phyloP scores from a whole-genome alignment of 2,329 filamentous ascomycete genomes.

The Beauveria sp. region DNA sequence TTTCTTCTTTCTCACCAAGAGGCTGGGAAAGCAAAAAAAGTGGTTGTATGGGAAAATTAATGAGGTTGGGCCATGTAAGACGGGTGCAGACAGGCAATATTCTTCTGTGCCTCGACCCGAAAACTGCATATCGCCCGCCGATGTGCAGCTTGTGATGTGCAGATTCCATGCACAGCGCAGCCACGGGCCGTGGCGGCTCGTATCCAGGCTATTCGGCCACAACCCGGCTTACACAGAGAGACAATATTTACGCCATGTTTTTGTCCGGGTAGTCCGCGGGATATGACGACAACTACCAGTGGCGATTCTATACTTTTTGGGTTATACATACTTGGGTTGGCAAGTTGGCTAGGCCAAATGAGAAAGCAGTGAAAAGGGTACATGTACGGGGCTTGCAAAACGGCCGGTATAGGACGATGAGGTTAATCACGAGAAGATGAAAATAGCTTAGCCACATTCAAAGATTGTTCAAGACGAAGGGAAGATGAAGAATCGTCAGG shows the following conservation, averaged over 20 bases:
- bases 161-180: neutral
- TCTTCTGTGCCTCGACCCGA: neutral
- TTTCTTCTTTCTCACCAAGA: no score
- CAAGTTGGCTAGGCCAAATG: neutral
- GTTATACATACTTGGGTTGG: no score
- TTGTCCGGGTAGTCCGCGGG: neutral
- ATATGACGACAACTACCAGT: neutral
- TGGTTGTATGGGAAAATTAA: neutral
- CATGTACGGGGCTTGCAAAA: no score
- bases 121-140: neutral
- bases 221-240: no score
- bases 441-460: no score
- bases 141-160: neutral
- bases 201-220: no score
- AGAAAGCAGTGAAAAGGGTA: neutral
- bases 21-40: neutral
- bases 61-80: neutral
- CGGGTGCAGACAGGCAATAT: neutral
- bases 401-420: no score
- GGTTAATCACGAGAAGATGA: no score
- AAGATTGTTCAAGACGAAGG: neutral
- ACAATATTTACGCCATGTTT: no score
- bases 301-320: neutral
- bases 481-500: neutral
- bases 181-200: no score